Evolutionary conservation across 2,329 filamentous ascomycete species (phyloP), one percentile per base, ranked within the genome.

Genomic region (Didymella sp.): DNA sequence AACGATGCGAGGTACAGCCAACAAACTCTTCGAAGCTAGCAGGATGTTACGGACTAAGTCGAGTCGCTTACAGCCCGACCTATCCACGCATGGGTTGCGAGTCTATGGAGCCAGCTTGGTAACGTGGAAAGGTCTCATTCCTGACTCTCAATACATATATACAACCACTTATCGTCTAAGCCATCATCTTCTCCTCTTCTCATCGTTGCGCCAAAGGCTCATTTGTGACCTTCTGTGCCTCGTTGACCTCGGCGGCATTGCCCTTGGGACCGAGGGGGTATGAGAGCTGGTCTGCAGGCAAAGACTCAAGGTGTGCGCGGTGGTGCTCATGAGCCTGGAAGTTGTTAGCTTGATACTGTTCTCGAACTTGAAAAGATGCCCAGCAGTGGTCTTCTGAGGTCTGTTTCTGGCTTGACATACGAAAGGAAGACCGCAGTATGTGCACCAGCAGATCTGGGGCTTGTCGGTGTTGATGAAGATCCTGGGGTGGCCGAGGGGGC

Each of bases 401-500:
- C n/a, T n/a, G n/a, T 19, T 13, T 19, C 31, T 7, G 27, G 51
- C n/a, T 40, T 79, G 17, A 81, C 93, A 75, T 85, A 98, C 95
- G 76, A 88, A 99, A 69, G 95, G 95, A 66, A 95, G 77, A 50
- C 95, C 95, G 76, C 95, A 99, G 82, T 99, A 99, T 73, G 85
- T 89, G 83, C 95, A 99, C 75, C 83, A 82, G 78, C 87, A 86
- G 71, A 99, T 96, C 82, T 98, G 88, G 40, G 95, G 91, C 84
- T 97, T 98, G 80, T 99, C 95, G 66, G 90, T 89, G 80, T 99
- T 99, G 85, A 99, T 99, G 77, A 92, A 99, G 79, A 99, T 89
- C 73, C 87, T 86, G 46, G 95, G 95, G 78, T 99, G 95, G 40
- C 95, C 95, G 52, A 91, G 81, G 28, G 93, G 89, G 42, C 94